These are phyloP conservation scores for Cryptococcus jaspeensis DNA, from an alignment of 1,284 basidiomycete species.

Conservation along the genomic window DNA sequence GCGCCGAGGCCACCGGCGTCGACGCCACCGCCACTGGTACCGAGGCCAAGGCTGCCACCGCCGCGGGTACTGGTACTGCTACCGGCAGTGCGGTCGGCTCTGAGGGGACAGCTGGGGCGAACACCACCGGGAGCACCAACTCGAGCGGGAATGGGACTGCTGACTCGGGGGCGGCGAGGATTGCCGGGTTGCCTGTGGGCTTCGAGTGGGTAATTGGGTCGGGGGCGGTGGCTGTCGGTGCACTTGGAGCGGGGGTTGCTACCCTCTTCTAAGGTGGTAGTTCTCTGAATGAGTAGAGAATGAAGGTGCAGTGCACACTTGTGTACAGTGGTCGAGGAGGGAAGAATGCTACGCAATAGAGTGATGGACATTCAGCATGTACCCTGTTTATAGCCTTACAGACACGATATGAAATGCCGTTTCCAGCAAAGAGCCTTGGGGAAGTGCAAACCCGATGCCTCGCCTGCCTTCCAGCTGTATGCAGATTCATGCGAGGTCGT, in stretches of 20 bases:
- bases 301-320: no score
- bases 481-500: neutral
- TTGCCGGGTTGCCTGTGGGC: conserved; percentile 1
- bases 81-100: neutral
- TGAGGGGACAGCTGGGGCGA: neutral
- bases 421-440: no score
- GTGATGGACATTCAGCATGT: no score
- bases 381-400: neutral
- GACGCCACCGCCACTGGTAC: neutral
- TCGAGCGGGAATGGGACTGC: neutral
- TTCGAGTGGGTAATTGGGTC: conserved; percentile 15
- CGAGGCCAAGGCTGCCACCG: neutral
- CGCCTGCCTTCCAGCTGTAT: neutral
- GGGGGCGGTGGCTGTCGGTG: conserved; percentile 16
- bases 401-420: neutral
- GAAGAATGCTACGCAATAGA: no score
- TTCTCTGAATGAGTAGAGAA: no score
- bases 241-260: conserved; percentile 22
- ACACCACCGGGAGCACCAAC: neutral
- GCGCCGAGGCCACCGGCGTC: neutral
- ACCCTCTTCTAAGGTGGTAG: conserved; percentile 12
- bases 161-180: neutral
- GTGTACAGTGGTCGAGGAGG: no score
- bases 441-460: no score
- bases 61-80: no score